Evolutionary conservation across 805 yeast genomes (phyloP).

Genomic region (Wickerhamiella australiensis): DNA sequence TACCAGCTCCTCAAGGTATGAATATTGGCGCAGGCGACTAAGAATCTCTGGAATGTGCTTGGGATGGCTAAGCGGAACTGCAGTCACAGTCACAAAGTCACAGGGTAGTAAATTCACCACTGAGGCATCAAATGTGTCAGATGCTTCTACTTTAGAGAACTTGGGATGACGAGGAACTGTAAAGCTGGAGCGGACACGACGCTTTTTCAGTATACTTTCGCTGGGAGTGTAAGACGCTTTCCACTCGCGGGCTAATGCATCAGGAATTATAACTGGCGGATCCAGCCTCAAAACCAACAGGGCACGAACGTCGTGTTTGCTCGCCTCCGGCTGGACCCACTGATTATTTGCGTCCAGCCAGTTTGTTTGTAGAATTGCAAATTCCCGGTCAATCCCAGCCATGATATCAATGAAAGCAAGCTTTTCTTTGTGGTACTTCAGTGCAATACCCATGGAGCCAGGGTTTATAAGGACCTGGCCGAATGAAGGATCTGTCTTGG

Average conservation of each 20-base stretch:
- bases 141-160: constrained; percentile 12
- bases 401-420: constrained; percentile 21
- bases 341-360: constrained; percentile 18
- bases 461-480: constrained; percentile 28
- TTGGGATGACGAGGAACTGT: constrained; percentile 17
- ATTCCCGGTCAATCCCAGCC: constrained; percentile 19
- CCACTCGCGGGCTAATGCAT: constrained; percentile 14
- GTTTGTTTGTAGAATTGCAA: constrained; percentile 13
- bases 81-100: constrained; percentile 20
- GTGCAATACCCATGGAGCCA: constrained; percentile 26
- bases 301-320: constrained; percentile 22
- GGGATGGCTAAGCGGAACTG: constrained; percentile 25
- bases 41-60: constrained; percentile 22
- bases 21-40: constrained; percentile 18
- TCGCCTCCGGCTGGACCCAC: constrained; percentile 18
- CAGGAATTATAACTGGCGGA: constrained; percentile 28
- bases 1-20: constrained; percentile 14
- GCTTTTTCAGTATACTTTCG: constrained; percentile 15
- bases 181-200: constrained; percentile 11
- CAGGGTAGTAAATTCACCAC: constrained; percentile 24
- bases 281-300: constrained; percentile 26
- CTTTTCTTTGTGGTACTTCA: constrained; percentile 24
- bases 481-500: constrained; percentile 14
- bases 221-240: constrained; percentile 11
- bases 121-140: constrained; percentile 19